Percentiles rank a stretch among this genome's conserved stretches.
phyloP scores from a whole-genome alignment of 192 early-diverging fungal genomes.

The Linnemannia elongata region DNA sequence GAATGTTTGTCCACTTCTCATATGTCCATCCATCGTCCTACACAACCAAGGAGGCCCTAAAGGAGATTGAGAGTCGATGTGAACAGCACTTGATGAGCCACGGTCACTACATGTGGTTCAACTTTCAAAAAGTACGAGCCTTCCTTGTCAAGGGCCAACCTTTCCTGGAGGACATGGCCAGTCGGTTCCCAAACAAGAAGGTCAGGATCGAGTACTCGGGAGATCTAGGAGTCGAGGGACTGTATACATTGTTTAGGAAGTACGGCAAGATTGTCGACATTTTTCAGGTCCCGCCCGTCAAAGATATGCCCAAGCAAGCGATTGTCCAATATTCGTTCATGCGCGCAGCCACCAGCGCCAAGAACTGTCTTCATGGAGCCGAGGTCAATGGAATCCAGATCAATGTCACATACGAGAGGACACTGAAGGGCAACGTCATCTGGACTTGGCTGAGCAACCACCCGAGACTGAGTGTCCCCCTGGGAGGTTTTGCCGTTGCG shows the following conservation, averaged over 20 bases:
- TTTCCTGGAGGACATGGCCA: constrained; percentile 80
- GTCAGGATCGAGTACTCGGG: constrained; percentile 44
- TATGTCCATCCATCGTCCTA: constrained; percentile 56
- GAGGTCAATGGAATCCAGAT: constrained; percentile 76
- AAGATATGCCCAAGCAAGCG: constrained; percentile 86
- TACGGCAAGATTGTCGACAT: constrained; percentile 92
- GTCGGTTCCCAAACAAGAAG: constrained; percentile 63
- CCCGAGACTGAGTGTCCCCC: constrained; percentile 80
- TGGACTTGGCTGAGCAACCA: constrained; percentile 81
- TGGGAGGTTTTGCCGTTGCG: constrained; percentile 82
- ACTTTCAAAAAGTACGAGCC: constrained; percentile 70
- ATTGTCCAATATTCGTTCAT: constrained; percentile 83
- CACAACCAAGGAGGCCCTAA: constrained; percentile 52
- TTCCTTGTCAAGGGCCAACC: constrained; percentile 79
- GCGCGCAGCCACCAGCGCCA: constrained; percentile 90
- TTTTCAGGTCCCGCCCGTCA: constrained; percentile 67
- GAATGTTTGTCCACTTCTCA: constrained; percentile 67
- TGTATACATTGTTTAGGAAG: constrained; percentile 80
- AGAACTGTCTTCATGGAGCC: constrained; percentile 93
- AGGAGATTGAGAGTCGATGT: constrained; percentile 61
- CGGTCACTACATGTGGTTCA: constrained; percentile 74
- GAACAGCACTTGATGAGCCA: constrained; percentile 67
- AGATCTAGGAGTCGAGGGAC: constrained; percentile 61
- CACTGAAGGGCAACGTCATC: constrained; percentile 68
- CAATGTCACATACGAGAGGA: constrained; percentile 71